Evolutionary conservation across 2,329 filamentous ascomycete genomes (phyloP).

Genomic region (Colletotrichum eleusines): DNA sequence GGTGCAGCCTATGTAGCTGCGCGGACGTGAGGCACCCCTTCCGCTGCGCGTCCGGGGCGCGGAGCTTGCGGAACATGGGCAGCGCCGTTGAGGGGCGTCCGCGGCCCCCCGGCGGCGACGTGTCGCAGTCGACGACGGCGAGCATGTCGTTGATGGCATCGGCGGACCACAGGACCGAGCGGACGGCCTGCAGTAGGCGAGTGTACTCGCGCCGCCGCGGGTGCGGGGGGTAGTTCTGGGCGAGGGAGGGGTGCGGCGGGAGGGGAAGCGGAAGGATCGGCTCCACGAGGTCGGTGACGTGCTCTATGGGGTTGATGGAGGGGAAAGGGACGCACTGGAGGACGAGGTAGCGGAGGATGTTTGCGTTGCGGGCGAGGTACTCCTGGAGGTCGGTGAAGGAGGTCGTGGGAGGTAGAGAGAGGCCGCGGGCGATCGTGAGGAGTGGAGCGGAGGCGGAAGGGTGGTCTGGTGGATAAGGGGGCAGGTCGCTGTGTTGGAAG

Average conservation of each 20-base stretch:
- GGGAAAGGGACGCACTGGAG: conserved; percentile 31
- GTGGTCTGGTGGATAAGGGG: conserved; percentile 24
- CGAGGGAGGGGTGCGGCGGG: neutral
- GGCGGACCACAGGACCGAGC: conserved; percentile 30
- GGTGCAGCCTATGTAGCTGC: conserved; percentile 14
- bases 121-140: conserved; percentile 17
- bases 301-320: conserved; percentile 13
- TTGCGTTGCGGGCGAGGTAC: conserved; percentile 43
- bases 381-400: conserved; percentile 29
- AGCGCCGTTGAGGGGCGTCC: conserved; percentile 9
- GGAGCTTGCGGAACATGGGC: conserved; percentile 31
- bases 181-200: conserved; percentile 28
- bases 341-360: conserved; percentile 44
- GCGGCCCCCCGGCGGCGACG: neutral
- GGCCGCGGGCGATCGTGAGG: conserved; percentile 31
- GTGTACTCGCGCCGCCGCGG: conserved; percentile 11
- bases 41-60: neutral
- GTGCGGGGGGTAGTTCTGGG: neutral
- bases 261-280: neutral
- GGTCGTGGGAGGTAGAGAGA: conserved; percentile 34
- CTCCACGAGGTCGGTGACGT: conserved; percentile 22
- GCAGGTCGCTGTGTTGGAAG: neutral
- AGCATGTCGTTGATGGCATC: conserved; percentile 27
- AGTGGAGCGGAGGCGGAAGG: conserved; percentile 7
- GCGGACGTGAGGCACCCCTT: conserved; percentile 21